Conservation (phyloP, 2,329 filamentous ascomycete genomes). For the Geosmithia putterillii region DNA sequence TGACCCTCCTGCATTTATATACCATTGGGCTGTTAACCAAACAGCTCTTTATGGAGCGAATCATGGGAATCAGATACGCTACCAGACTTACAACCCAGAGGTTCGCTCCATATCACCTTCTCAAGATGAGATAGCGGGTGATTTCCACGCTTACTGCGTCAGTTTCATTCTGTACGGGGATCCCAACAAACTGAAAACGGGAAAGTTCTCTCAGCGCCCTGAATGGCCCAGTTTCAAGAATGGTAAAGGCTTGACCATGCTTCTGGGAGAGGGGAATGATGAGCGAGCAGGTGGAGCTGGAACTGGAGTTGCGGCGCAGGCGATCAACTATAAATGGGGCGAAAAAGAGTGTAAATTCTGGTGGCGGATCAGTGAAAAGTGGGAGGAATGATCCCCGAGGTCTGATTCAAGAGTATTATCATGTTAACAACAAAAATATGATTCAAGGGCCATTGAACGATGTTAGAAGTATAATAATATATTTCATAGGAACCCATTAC, state of each 20-base stretch:
- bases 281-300: conserved; percentile 29
- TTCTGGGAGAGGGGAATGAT: conserved; percentile 33
- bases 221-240: conserved; percentile 12
- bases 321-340: conserved; percentile 26
- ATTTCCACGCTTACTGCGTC: conserved; percentile 21
- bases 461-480: too few relatives aligned
- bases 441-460: too few relatives aligned
- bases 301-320: conserved; percentile 22
- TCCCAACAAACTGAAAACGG: conserved; percentile 11
- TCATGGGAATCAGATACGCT: conserved; percentile 16
- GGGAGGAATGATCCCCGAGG: too few relatives aligned
- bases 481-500: too few relatives aligned
- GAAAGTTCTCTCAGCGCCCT: conserved; percentile 9
- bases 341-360: conserved; percentile 32
- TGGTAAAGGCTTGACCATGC: conserved; percentile 21
- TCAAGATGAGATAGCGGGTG: conserved; percentile 18
- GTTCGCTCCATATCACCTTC: conserved; percentile 20
- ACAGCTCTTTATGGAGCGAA: conserved; percentile 24
- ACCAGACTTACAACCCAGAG: conserved; percentile 26
- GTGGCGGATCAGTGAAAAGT: conserved; percentile 20
- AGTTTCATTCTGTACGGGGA: conserved; percentile 22
- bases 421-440: too few relatives aligned
- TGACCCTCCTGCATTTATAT: conserved; percentile 17
- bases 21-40: conserved; percentile 18
- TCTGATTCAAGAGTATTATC: too few relatives aligned